Evolutionary conservation across 1,284 basidiomycete genomes (phyloP), one percentile per base, ranked within the genome.

Genomic region (Ustilago tritici): DNA sequence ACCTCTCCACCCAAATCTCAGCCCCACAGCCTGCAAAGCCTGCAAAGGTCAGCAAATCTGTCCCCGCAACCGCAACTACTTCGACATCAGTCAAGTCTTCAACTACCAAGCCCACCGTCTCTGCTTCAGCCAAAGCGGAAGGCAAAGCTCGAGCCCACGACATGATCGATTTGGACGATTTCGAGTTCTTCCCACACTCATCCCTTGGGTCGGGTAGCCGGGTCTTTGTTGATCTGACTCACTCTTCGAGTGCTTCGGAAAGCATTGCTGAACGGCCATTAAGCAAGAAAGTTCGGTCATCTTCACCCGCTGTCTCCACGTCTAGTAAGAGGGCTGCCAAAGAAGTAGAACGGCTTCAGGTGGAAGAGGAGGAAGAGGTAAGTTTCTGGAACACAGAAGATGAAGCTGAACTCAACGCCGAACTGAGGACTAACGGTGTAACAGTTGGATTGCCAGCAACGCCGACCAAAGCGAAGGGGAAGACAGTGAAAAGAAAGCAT

Each of bases 191-290:
- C 40, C 31, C 56, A 3, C 32, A 23, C 4, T 41, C 52, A 15
- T 55, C 57, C 1, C 64, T 40, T 31, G 49, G 49, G 6, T 50
- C 49, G 31, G 49, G 49, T 17, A 50, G 31, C 1, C 52, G 58
- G 14, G 57, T 70, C 4, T 17, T 57, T 28, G 55, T 70, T 11
- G 68, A 70, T 49, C 59, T 70, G 2, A 61, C 67, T 3, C 52
- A 32, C 3, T 61, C 53, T 10, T 70, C 62, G 9, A 28, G 52
- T 12, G 40, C 62, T n/a, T 61, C 65, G 2, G 67, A 56, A n/a
- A 54, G 46, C n/a, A 34, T 52, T 10, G 61, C 17, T 5, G 41
- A 19, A 17, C 31, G 17, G 12, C 31, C 12, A 8, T 6, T 23
- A 40, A 14, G 62, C 10, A 36, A 56, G 52, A 46, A 49, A 15